A percentile compares a stretch with the other conserved stretches of the same genome.
Conservation (phyloP, 495 filamentous ascomycete species). For the Penicillium odoratum region DNA sequence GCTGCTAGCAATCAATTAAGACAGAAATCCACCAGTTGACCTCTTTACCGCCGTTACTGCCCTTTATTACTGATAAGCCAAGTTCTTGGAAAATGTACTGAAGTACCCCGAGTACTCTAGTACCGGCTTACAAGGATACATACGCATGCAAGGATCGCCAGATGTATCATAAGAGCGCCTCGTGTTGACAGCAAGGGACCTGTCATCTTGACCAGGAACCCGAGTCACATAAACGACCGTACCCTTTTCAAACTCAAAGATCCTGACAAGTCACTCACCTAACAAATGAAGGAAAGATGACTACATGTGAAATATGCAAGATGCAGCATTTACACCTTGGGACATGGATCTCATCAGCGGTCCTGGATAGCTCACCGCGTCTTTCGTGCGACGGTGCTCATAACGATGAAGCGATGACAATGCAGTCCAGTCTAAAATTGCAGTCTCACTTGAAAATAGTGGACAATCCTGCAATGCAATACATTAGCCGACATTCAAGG, state of each 20-base stretch:
- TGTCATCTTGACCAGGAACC: background rate
- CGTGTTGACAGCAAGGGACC: conserved; percentile 19
- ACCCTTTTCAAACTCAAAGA: background rate
- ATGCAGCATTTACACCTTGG: conserved; percentile 7
- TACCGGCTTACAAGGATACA: background rate
- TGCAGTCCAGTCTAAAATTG: background rate
- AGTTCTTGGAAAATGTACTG: background rate
- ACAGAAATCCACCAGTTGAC: no score
- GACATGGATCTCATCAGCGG: conserved; percentile 3
- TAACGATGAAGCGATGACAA: conserved; percentile 11
- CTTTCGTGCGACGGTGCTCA: conserved; percentile 7
- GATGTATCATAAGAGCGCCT: conserved; percentile 7
- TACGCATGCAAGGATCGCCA: conserved; percentile 18
- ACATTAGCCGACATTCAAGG: background rate
- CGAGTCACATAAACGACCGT: background rate
- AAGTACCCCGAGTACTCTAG: background rate
- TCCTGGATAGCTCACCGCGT: conserved; percentile 5
- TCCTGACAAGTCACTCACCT: conserved; percentile 4
- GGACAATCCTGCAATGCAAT: background rate
- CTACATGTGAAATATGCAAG: conserved; percentile 28
- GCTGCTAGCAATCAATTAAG: no score
- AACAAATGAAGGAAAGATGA: conserved; percentile 9
- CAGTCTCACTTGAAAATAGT: background rate
- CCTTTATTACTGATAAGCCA: no score
- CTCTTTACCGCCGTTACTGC: no score